A percentile compares a stretch with the other conserved stretches of the same genome.
Evolutionary conservation across 179 eudicot genomes (phyloP).

Genomic region (Silene coronaria): DNA sequence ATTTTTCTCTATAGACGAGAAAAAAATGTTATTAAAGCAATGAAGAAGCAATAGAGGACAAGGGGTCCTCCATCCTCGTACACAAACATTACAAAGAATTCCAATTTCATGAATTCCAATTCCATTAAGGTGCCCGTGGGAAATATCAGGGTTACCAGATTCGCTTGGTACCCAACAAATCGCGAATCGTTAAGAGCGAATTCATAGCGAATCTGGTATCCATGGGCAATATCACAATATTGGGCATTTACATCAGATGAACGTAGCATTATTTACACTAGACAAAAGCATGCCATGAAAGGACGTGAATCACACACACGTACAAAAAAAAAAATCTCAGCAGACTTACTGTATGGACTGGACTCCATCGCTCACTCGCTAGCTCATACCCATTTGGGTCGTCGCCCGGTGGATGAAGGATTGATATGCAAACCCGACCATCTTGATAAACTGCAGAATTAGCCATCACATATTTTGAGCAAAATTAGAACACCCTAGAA

Average conservation of each 20-base stretch:
- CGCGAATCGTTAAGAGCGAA: too few species aligned
- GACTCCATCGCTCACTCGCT: conserved; percentile 96
- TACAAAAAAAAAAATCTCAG: background rate
- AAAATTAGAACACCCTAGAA: background rate
- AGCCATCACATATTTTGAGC: background rate
- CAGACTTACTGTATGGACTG: conserved; percentile 85
- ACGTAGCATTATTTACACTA: background rate
- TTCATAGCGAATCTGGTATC: too few species aligned
- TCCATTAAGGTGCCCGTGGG: background rate
- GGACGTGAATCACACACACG: background rate
- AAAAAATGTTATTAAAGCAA: background rate
- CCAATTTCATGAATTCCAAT: background rate
- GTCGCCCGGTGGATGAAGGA: conserved; percentile 94
- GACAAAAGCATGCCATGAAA: background rate
- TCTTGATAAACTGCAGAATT: conserved; percentile 52
- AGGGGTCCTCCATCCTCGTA: background rate
- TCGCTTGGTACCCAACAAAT: too few species aligned
- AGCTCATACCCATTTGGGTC: conserved; percentile 95
- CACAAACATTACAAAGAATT: background rate
- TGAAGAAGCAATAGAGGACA: background rate
- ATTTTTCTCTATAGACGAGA: background rate
- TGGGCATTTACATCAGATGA: conserved; percentile 1
- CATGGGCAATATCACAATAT: background rate
- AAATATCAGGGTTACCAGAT: too few species aligned
- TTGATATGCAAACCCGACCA: conserved; percentile 84